Evolutionary conservation across 2,329 filamentous ascomycete species (phyloP).

Genomic region (Xylariaceae sp.): DNA sequence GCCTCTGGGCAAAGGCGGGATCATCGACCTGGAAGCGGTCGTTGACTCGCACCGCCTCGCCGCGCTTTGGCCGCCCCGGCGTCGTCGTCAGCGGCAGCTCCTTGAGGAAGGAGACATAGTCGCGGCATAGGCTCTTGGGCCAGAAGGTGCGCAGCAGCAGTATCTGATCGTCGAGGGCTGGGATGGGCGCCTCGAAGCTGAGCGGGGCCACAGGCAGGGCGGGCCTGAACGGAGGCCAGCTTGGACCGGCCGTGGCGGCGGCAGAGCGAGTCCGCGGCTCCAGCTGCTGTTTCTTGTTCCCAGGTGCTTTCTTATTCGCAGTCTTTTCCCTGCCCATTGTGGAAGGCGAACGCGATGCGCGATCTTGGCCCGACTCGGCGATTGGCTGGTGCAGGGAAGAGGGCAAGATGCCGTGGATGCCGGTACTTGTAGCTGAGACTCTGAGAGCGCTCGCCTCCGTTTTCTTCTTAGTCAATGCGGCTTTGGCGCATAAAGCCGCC

Average conservation of each 20-base stretch:
- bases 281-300: conserved; percentile 12
- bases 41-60: conserved; percentile 78
- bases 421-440: too few species aligned
- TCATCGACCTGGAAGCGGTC: conserved; percentile 83
- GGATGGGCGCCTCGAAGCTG: conserved; percentile 44
- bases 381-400: too few species aligned
- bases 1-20: conserved; percentile 58
- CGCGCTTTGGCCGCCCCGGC: conserved; percentile 68
- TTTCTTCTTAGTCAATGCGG: too few species aligned
- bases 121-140: conserved; percentile 65
- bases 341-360: too few species aligned
- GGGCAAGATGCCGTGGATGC: too few species aligned
- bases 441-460: too few species aligned
- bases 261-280: conserved; percentile 7
- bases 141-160: conserved; percentile 68
- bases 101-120: conserved; percentile 65
- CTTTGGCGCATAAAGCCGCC: too few species aligned
- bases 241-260: too few species aligned
- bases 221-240: conserved; percentile 68
- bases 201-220: conserved; percentile 60
- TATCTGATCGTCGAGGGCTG: conserved; percentile 50
- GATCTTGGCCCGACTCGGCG: too few species aligned
- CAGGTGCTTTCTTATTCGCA: conserved; percentile 7
- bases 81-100: conserved; percentile 66
- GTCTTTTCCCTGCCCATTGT: conserved; percentile 14